Evolutionary conservation across 2,329 filamentous ascomycete species (phyloP), one percentile per base, ranked within the genome.

Genomic region (Aaosphaeria arxii): DNA sequence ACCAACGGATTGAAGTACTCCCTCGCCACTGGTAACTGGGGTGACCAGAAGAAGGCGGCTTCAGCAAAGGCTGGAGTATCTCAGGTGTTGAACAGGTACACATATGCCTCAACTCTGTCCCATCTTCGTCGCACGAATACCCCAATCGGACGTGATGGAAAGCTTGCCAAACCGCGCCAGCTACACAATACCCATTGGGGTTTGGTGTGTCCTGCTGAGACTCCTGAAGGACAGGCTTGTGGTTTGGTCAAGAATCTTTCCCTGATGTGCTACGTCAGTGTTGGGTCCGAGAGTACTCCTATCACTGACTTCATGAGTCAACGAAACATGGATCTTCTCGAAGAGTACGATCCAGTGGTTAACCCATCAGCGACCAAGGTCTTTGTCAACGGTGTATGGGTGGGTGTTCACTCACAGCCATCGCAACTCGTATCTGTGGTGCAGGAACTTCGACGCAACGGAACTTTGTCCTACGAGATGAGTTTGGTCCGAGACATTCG

Each of bases 101-200:
- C 95, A 0, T 99, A 96, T 66, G 86, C 94, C 11, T 99, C 95
- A 38, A 97, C 92, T 0, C 75, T 99, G 40, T 99, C 94, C 13
- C 95, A 99, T 86, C 81, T 99, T 73, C 86, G 95, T 62, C 86
- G 94, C 64, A 99, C 95, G 45, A 99, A 99, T 71, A 99, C 95
- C 0, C 94, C 94, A 1, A 95, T 99, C 55, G 94, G 95, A 52
- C 85, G 95, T 76, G 95, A 99, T 72, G 95, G 94, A 58, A 99
- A 99, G 73, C 88, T 99, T 58, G 95, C 95, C 38, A 99, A 99
- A 72, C 94, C 94, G 36, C 88, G 94, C 51, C 95, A 99, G 74
- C 81, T 99, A 55, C 94, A 99, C 78, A 97, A 97, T 72, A 97
- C 92, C 5, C 94, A 99, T 68, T 99, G 94, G 94, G 94, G 94